Conservation (phyloP, 192 early-diverging fungal genomes). For the Jimgerdemannia flammicorona region DNA sequence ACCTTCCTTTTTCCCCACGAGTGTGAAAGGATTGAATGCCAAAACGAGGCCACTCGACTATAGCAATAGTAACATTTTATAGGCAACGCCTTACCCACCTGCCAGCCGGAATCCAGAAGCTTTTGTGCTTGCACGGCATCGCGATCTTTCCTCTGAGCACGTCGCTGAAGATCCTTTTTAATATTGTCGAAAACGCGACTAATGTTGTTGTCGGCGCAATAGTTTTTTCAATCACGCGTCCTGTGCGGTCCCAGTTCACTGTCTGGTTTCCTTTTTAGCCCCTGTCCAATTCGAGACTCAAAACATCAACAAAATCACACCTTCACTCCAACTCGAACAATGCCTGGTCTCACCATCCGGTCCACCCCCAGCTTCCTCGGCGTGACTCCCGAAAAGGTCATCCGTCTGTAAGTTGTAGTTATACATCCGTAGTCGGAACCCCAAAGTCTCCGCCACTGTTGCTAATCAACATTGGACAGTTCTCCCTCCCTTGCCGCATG, state of each 20-base stretch:
- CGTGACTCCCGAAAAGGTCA: background rate
- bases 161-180: background rate
- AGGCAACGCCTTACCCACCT: slow-evolving; percentile 8
- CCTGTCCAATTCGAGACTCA: too few species aligned
- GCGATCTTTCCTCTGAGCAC: background rate
- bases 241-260: too few species aligned
- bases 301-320: too few species aligned
- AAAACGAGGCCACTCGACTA: background rate
- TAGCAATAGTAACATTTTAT: background rate
- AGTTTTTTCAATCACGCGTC: too few species aligned
- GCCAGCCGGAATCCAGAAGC: slow-evolving; percentile 7
- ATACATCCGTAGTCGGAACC: too few species aligned
- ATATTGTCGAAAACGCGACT: background rate
- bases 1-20: background rate
- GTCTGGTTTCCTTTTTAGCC: too few species aligned
- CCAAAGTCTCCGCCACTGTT: too few species aligned
- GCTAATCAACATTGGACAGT: background rate
- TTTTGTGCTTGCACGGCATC: background rate
- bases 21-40: background rate
- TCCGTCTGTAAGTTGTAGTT: background rate
- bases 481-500: background rate
- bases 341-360: background rate
- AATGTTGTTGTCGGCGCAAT: background rate
- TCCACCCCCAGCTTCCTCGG: background rate
- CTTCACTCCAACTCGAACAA: background rate